Evolutionary conservation across 768 basidiomycete genomes (phyloP), one percentile per base, ranked within the genome.

Genomic region (Paxillus involutus): DNA sequence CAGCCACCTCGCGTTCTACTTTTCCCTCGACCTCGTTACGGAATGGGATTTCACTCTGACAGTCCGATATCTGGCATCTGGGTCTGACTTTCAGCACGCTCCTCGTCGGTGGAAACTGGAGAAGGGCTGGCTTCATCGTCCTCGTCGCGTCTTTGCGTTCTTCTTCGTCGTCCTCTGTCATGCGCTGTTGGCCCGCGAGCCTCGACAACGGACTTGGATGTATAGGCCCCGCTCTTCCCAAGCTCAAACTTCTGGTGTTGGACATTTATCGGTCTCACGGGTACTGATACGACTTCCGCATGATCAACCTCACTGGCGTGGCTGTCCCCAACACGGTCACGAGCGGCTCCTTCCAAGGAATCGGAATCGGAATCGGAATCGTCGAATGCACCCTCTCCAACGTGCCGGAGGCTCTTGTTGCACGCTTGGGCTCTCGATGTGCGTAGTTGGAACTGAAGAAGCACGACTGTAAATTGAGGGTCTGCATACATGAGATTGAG

Each of bases 291-390:
- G 48, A 57, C 63, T 21, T 70, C 72, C 14, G 62, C 62, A 9
- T 68, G 73, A 30, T 69, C 77, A 7, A 66, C 69, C 39, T 64
- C 75, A 53, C 68, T 68, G 26, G 24, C 49, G 30, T 57, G 53
- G 13, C 58, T 52, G 17, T 63, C 61, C 10, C 26, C 52, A 12
- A 56, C 52, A 10, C 60, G 58, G 30, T 64, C 66, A 24, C 64
- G 56, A 35, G 44, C 61, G 13, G 47, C 57, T 4, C 53, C 48
- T 12, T 72, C 78, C 2, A 79, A 80, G 1, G 88, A 88, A 70
- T 90, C n/a, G n/a, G n/a, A n/a, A n/a, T n/a, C n/a, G 1, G 88
- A 88, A 70, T 90, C 89, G 0, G 88, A 89, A 62, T 89, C 88
- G 53, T 88, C 85, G 4, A 92, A 69, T 1, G 85, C 87, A 26